Evolutionary conservation across 768 basidiomycete genomes (phyloP).

Genomic region (Pluteus cervinus): DNA sequence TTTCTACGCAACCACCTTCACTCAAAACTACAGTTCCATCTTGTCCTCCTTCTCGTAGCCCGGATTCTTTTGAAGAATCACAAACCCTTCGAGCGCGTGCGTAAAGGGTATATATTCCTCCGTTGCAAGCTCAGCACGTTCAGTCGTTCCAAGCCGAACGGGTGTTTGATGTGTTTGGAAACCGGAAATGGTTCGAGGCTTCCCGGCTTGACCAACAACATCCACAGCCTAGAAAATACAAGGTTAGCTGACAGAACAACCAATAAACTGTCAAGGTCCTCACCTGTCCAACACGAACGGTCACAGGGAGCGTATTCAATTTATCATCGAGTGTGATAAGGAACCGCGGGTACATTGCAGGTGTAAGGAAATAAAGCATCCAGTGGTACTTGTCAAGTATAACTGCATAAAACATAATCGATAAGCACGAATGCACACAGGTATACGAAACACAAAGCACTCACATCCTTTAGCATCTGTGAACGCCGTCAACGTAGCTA

Average conservation of each 20-base stretch:
- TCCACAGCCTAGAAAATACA: slow-evolving; percentile 70
- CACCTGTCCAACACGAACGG: slow-evolving; percentile 91
- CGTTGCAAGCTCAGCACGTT: slow-evolving; percentile 92
- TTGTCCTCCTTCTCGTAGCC: slow-evolving; percentile 84
- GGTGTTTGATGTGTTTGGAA: slow-evolving; percentile 99
- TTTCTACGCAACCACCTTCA: too few species aligned
- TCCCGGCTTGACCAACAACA: slow-evolving; percentile 96
- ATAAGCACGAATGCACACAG: background rate
- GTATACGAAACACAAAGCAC: slow-evolving; percentile 23
- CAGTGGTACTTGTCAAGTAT: slow-evolving; percentile 94
- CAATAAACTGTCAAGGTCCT: slow-evolving; percentile 13
- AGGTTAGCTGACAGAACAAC: slow-evolving; percentile 3
- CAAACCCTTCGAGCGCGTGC: slow-evolving; percentile 87
- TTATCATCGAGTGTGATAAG: slow-evolving; percentile 95
- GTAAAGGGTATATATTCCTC: slow-evolving; percentile 94
- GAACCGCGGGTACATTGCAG: slow-evolving; percentile 98
- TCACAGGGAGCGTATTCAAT: slow-evolving; percentile 78
- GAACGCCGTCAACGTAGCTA: slow-evolving; percentile 87
- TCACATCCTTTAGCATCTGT: slow-evolving; percentile 91
- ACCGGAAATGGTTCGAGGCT: slow-evolving; percentile 91
- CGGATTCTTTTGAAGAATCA: slow-evolving; percentile 88
- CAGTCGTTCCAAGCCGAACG: slow-evolving; percentile 90
- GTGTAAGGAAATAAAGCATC: slow-evolving; percentile 96
- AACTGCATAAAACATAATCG: slow-evolving; percentile 41
- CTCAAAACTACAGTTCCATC: slow-evolving; percentile 61